Evolutionary conservation across 331 rosid species (phyloP), one percentile per base, ranked within the genome.

Genomic region (Acacia pycnantha): DNA sequence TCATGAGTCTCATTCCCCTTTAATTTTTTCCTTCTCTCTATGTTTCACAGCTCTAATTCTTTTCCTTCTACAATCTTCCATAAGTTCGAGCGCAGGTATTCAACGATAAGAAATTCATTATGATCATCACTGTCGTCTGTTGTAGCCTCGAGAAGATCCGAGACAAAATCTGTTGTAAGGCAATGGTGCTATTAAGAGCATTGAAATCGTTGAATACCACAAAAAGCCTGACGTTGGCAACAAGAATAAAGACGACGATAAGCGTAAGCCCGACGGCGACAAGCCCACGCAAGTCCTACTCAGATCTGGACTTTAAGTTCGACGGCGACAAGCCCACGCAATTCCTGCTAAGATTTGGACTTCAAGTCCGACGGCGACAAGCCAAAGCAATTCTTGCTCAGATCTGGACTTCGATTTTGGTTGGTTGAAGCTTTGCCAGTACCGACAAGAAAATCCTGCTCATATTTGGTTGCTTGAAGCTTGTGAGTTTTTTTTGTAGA

Each of bases 71-170:
- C 54, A 6, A 2, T 3, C 21, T 14, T 19, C 21, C 54, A 58
- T 97, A 94, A 90, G 90, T 94, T 85, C 92, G 89, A 82, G 94
- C 87, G 81, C 92, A 90, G 80, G 22, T 16, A 19, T 91, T 76
- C 74, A 88, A 89, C 21, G 92, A 93, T 69, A 93, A 93, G 81
- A 67, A 79, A 4, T 88, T 86, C 80, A 53, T 11, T 2, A 97
- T 95, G 87, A 0, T 4, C 1, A 92, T 95, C 86, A 90, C 72
- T 22, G 97, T 95, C 69, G 91, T 91, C 0, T 89, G 97, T 21
- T 91, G 96, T 22, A 70, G 71, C 43, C 98, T 96, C 0, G 98
- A 93, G 74, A 89, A 88, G 81, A 86, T 93, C 10, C 82, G 89
- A 82, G 88, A 93, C 76, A 95, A 91, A 78, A 77, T 95, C 2